Evolutionary conservation across 1,284 basidiomycete species (phyloP).

Genomic region (Mycena sp.): DNA sequence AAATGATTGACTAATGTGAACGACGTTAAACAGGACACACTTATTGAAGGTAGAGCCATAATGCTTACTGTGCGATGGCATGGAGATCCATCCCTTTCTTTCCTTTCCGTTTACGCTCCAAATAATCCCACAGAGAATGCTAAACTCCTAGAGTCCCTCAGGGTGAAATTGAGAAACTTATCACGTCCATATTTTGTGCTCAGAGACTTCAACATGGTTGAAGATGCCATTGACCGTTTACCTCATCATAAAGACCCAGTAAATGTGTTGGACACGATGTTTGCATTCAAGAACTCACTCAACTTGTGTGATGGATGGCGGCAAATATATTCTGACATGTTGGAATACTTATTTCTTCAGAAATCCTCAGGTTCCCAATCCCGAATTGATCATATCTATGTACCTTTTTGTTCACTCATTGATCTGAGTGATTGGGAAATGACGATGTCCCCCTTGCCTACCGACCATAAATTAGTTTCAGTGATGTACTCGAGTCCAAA

Average conservation of each 20-base stretch:
- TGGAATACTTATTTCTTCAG: conserved; percentile 2
- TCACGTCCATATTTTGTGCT: conserved; percentile 1
- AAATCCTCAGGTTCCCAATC: not conserved
- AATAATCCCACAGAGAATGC: not conserved
- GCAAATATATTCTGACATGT: not conserved
- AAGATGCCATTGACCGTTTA: conserved; percentile 17
- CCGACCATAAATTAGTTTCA: conserved; percentile 10
- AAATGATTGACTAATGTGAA: not conserved
- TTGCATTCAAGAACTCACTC: not conserved
- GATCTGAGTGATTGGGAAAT: conserved; percentile 14
- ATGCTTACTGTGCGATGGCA: not conserved
- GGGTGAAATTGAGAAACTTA: not conserved
- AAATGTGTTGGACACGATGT: not conserved
- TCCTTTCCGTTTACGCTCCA: not conserved
- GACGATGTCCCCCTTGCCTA: not conserved
- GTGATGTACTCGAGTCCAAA: not conserved
- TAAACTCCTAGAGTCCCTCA: not conserved
- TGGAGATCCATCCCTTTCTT: not conserved
- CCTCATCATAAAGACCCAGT: conserved; percentile 2
- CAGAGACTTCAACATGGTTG: conserved; percentile 20
- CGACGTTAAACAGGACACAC: not conserved
- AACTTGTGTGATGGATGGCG: conserved; percentile 7
- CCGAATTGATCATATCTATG: conserved; percentile 20
- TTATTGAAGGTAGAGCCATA: not conserved
- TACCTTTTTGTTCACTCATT: not conserved